These are phyloP conservation scores for Sherardia arvensis DNA, from an alignment of 257 asterid genomes.

Conservation along the genomic window DNA sequence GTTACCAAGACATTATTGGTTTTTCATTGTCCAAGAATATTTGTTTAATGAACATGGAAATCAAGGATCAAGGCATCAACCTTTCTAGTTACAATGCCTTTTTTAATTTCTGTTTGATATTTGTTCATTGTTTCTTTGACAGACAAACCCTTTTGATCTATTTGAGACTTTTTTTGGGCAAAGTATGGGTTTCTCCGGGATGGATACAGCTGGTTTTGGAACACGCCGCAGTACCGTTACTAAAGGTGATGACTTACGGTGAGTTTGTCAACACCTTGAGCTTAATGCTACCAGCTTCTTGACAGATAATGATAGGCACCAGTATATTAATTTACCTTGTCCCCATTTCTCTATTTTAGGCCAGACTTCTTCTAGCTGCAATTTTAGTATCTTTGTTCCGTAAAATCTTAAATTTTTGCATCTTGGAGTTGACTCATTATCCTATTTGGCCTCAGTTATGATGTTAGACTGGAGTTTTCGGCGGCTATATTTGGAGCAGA, in stretches of 20 bases:
- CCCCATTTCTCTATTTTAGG: background rate
- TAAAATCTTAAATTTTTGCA: background rate
- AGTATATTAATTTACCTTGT: background rate
- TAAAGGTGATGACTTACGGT: constrained; percentile 99
- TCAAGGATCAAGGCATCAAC: background rate
- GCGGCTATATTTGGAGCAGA: constrained; percentile 94
- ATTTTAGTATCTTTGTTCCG: background rate
- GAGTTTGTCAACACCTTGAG: constrained; percentile 30
- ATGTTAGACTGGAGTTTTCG: constrained; percentile 69
- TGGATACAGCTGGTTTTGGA: constrained; percentile 77
- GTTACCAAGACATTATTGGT: background rate
- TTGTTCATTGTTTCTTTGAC: constrained; percentile 25
- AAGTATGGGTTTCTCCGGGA: constrained; percentile 75
- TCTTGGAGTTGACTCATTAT: constrained; percentile 16
- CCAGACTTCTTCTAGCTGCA: background rate
- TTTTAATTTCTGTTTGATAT: background rate
- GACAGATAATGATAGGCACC: background rate
- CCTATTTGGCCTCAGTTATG: constrained; percentile 58
- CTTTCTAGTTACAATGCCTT: background rate
- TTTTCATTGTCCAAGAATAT: background rate
- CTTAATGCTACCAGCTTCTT: background rate
- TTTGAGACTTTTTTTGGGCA: constrained; percentile 98
- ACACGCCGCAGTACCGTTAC: constrained; percentile 67
- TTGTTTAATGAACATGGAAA: background rate
- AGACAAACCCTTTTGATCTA: constrained; percentile 93